Percentiles rank a stretch among this genome's conserved stretches.
phyloP scores from a whole-genome alignment of 495 filamentous ascomycete species.

The Friedmanniomyces simplex region DNA sequence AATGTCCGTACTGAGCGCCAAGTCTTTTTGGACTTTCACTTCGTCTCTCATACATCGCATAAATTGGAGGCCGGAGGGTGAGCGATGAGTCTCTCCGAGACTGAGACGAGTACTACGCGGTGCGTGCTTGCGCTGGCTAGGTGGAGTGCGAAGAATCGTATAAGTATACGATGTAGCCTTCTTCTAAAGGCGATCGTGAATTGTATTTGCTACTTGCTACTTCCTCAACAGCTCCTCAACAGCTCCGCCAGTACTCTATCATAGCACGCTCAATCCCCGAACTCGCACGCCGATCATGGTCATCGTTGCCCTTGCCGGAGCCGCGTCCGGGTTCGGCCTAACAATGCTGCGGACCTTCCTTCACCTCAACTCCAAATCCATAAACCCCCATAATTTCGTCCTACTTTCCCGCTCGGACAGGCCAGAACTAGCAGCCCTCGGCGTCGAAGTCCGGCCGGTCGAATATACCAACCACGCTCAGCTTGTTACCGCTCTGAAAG shows the following conservation, averaged over 20 bases:
- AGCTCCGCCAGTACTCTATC: too few species aligned
- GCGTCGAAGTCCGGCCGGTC: conserved; percentile 17
- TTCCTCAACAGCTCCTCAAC: too few species aligned
- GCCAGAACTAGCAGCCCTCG: conserved; percentile 11
- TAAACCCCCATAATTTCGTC: conserved; percentile 11
- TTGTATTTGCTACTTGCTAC: too few species aligned
- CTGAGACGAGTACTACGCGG: not conserved
- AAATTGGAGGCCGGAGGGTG: not conserved
- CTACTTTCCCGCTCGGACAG: conserved; percentile 18
- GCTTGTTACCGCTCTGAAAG: conserved; percentile 16
- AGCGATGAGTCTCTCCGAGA: not conserved
- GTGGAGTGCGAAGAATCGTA: not conserved
- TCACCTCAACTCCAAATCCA: conserved; percentile 5
- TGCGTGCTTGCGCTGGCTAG: too few species aligned
- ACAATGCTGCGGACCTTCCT: conserved; percentile 17
- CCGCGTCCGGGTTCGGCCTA: conserved; percentile 17
- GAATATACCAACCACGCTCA: conserved; percentile 19
- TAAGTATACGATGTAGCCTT: not conserved
- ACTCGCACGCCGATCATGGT: too few species aligned
- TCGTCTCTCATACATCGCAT: not conserved
- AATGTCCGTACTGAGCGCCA: not conserved
- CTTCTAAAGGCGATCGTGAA: too few species aligned
- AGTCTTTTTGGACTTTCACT: not conserved
- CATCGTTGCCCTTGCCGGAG: conserved; percentile 17
- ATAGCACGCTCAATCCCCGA: too few species aligned